These are phyloP conservation scores for Leishmania tropica DNA, from an alignment of 208 protist species.

Conservation along the genomic window DNA sequence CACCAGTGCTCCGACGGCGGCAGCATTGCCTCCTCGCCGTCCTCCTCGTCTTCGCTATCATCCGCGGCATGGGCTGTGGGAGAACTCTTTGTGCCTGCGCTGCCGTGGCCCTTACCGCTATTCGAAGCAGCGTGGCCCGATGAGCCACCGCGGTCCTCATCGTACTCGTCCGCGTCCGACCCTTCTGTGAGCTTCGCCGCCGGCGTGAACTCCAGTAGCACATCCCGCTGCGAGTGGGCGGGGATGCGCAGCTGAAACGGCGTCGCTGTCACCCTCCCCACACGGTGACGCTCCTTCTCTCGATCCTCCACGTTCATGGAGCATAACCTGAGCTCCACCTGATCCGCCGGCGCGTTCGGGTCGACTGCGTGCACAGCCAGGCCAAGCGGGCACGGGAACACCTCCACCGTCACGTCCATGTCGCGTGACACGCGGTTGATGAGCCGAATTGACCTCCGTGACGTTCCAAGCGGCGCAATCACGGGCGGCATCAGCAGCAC, in stretches of 20 bases:
- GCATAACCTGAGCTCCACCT: slow-evolving; percentile 66
- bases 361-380: slow-evolving; percentile 79
- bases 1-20: slow-evolving; percentile 42
- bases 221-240: slow-evolving; percentile 62
- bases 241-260: slow-evolving; percentile 72
- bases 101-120: background rate
- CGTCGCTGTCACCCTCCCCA: slow-evolving; percentile 49
- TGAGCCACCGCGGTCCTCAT: background rate
- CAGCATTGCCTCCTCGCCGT: slow-evolving; percentile 53
- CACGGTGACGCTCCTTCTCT: slow-evolving; percentile 34
- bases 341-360: slow-evolving; percentile 52
- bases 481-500: slow-evolving; percentile 86
- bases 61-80: background rate
- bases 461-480: slow-evolving; percentile 74
- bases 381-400: slow-evolving; percentile 60
- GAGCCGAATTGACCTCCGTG: slow-evolving; percentile 66
- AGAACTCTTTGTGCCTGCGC: no score
- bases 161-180: slow-evolving; percentile 1
- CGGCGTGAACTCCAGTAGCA: slow-evolving; percentile 82
- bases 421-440: slow-evolving; percentile 91
- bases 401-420: slow-evolving; percentile 69
- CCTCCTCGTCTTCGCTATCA: slow-evolving; percentile 35
- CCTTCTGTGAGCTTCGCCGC: slow-evolving; percentile 37
- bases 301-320: slow-evolving; percentile 46
- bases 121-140: background rate